Base-by-base conservation (phyloP, 148 eudicot species). In the Dianthus caryophyllus region DNA sequence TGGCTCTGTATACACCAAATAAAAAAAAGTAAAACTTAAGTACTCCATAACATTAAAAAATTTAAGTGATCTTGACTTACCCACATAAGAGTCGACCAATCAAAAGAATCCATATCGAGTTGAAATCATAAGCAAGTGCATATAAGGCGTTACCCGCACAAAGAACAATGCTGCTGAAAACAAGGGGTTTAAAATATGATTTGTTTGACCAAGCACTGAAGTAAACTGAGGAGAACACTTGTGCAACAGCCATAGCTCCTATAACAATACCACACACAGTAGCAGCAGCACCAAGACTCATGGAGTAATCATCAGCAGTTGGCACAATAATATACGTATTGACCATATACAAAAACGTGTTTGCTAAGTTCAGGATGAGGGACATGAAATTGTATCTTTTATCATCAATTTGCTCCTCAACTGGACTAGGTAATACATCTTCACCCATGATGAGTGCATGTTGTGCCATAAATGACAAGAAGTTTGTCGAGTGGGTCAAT, bases 181-280 rank as follows among this genome's bases (percentile, higher is more conserved):
- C 63, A 46, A 89, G 80, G 62, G 96, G 96, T 63, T 62, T 83
- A 78, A 82, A 81, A 61, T 89, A 89, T 20, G 96, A 89, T 70
- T 59, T 89, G 56, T 89, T 89, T 15, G 96, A 86, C 96, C 96
- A 89, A 67, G 96, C 96, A 78, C 96, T 88, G 76, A 88, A 88
- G 71, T 88, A 86, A 20, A 88, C 87, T 10, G 96, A 86, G 58
- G 96, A 89, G 76, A 89, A 89, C 51, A 89, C 71, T 72, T 89
- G 91, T 13, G 96, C 96, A 57, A 89, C 79, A 16, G 96, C 96
- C 96, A 89, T 89, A 67, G 91, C 82, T 66, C 96, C 96, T 63
- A 89, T 89, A 39, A 89, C 78, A 18, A 89, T 70, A 76, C 96
- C 96, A 65, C 96, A 89, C 52, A 86, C 91, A 21, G 96, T 89